phyloP scores from a whole-genome alignment of 1,139 yeast genomes.

The Hyphopichia khmerensis region DNA sequence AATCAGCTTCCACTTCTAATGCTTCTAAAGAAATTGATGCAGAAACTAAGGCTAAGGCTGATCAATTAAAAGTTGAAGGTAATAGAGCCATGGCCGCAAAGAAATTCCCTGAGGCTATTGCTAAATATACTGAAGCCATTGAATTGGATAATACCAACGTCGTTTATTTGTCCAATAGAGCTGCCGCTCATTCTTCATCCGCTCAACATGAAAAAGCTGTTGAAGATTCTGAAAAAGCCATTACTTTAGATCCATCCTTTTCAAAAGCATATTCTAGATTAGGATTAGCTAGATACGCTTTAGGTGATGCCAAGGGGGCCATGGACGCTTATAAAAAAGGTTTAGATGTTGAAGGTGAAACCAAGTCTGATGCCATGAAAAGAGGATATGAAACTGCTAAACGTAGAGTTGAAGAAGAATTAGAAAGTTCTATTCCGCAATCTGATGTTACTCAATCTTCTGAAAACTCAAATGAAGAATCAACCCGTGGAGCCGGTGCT shows the following conservation, averaged over 20 bases:
- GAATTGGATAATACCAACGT: conserved; percentile 69
- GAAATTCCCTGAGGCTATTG: conserved; percentile 68
- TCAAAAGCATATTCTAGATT: conserved; percentile 94
- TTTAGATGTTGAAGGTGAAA: conserved; percentile 80
- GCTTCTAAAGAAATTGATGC: conserved; percentile 45
- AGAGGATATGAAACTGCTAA: conserved; percentile 94
- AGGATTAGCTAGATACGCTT: conserved; percentile 89
- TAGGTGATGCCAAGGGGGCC: conserved; percentile 86
- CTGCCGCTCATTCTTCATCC: conserved; percentile 90
- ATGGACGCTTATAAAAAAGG: conserved; percentile 90
- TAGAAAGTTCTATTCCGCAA: conserved; percentile 45
- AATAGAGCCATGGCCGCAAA: conserved; percentile 86
- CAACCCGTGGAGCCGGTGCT: conserved; percentile 31
- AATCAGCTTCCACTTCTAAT: conserved; percentile 33
- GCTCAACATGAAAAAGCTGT: conserved; percentile 77
- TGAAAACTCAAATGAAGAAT: conserved; percentile 13
- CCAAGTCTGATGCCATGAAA: conserved; percentile 85
- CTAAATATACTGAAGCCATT: conserved; percentile 81
- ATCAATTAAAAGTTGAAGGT: conserved; percentile 82
- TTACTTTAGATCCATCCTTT: conserved; percentile 71
- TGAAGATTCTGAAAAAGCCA: conserved; percentile 79
- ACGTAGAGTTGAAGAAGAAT: conserved; percentile 74
- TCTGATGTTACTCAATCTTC: conserved; percentile 24
- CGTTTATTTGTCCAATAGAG: conserved; percentile 88
- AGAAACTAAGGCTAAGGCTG: conserved; percentile 71